Base-by-base conservation (phyloP, 768 basidiomycete species). In the Rubroboletus satanas region DNA sequence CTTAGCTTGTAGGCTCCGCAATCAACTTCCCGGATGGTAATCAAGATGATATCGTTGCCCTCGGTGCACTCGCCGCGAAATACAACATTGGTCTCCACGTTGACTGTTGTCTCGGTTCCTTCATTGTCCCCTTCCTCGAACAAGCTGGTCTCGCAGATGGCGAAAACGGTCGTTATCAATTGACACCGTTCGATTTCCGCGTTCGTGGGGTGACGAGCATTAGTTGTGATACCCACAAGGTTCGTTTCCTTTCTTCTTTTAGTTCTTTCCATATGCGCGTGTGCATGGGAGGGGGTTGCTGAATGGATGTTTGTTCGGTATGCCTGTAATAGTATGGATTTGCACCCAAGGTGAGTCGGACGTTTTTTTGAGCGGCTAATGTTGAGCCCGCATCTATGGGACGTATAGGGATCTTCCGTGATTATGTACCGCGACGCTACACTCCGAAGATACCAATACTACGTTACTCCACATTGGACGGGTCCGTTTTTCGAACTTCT, bases 191-290 rank as follows among this genome's bases (percentile, higher is more conserved):
- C 66, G 96, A 98, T 72, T 99, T 99, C 71, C 75, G 85, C 21
- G 86, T 98, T 2, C 78, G 81, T 3, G 96, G 96, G 4, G 96
- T 99, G 23, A 98, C 95, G 3, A 87, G 86, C 62, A 91, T 98
- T 52, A 94, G 92, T 57, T 97, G 95, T 69, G 96, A 99, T 75
- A 93, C 92, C 7, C 94, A 97, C 75, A 96, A 96, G 76, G 90
- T 88, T 41, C 14, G 55, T 17, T 23, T 35, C 11, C 4, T n/a
- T 29, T 45, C 18, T 43, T 11, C 31, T 26, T 52, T 42, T n/a
- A 21, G 21, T 47, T 35, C 33, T 12, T 26, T 37, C 3, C 14
- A 18, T 15, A 23, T 29, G 1, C 18, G 44, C 17, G n/a, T n/a
- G 18, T 47, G 23, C 39, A 7, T 37, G 3, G n/a, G 14, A n/a